Base-by-base conservation (phyloP, 257 asterid species). In the Knoxia roxburghii region DNA sequence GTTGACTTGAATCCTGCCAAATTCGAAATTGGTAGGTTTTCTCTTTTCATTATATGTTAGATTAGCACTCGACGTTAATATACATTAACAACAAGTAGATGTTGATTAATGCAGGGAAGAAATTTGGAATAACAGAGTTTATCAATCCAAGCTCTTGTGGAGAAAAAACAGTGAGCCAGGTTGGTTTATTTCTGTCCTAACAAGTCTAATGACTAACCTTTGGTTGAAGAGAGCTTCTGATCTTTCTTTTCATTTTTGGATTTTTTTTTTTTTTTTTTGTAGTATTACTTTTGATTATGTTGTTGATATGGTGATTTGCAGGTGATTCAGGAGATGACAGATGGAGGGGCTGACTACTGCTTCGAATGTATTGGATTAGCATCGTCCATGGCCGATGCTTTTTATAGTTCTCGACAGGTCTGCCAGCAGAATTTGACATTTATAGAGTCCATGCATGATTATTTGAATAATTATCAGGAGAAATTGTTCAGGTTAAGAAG, bases 71-170 rank as follows among this genome's bases (percentile, higher is more conserved):
- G n/a, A n/a, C n/a, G n/a, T n/a, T n/a, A n/a, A n/a, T n/a, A n/a
- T n/a, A n/a, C n/a, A n/a, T n/a, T n/a, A n/a, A n/a, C n/a, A n/a
- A n/a, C n/a, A n/a, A n/a, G 51, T 2, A 13, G 51, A 50, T 26
- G 24, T 54, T 26, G 18, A 29, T 13, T 53, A 9, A 7, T 56
- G 37, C 27, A 79, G 84, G 82, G 45, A 74, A 79, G 26, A 76
- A 66, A 67, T 76, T 82, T 71, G 84, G 86, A 55, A 52, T 81
- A 0, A 81, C 86, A 24, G 79, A 78, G 51, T 81, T 75, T 66
- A 65, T 78, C 17, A 70, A 78, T 49, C 83, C 86, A 2, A 21
- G 62, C 32, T 40, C 57, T 55, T 78, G 79, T 59, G 74, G 71
- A 23, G 78, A 81, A 52, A 81, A 67, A 27, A 45, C 81, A n/a